A percentile compares a stretch with the other conserved stretches of the same genome.
Evolutionary conservation across 2,329 filamentous ascomycete species (phyloP).

Genomic region (Bipolaris gigantea): DNA sequence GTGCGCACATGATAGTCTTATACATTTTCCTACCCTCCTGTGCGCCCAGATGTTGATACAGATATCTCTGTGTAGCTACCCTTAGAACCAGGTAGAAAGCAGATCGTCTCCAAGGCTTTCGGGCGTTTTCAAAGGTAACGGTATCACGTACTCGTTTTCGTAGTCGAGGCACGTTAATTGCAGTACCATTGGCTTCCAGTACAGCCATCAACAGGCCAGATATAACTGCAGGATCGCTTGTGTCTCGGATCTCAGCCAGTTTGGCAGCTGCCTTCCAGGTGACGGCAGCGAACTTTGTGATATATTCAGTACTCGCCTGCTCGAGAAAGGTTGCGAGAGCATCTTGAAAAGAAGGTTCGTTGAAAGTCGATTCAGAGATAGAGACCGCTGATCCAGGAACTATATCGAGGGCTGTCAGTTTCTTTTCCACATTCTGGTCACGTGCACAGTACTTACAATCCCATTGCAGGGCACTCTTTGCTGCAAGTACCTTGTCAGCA

Average conservation of each 20-base stretch:
- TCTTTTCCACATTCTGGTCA: not conserved
- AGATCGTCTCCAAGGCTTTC: conserved; percentile 63
- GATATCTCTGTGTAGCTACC: conserved; percentile 58
- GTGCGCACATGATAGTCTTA: conserved; percentile 59
- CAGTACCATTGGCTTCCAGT: conserved; percentile 57
- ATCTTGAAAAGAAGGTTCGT: conserved; percentile 50
- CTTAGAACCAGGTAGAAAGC: conserved; percentile 65
- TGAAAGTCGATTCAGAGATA: conserved; percentile 48
- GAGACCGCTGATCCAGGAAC: conserved; percentile 59
- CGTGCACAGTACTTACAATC: conserved; percentile 42
- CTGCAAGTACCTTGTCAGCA: conserved; percentile 56
- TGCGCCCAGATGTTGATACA: conserved; percentile 48
- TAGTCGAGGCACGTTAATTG: conserved; percentile 44
- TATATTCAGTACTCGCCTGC: conserved; percentile 56
- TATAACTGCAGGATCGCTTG: conserved; percentile 59
- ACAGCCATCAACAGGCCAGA: conserved; percentile 63
- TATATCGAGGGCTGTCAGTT: not conserved
- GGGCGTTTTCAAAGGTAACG: conserved; percentile 54
- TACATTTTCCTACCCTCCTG: conserved; percentile 55
- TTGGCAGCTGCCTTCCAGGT: conserved; percentile 55
- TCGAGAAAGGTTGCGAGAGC: conserved; percentile 58
- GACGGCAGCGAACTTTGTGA: conserved; percentile 57
- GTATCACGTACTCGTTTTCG: conserved; percentile 66
- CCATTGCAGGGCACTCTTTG: conserved; percentile 58
- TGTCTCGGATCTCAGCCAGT: conserved; percentile 61